Evolutionary conservation across 495 filamentous ascomycete species (phyloP), one percentile per base, ranked within the genome.

Genomic region (Oleoguttula mirabilis): DNA sequence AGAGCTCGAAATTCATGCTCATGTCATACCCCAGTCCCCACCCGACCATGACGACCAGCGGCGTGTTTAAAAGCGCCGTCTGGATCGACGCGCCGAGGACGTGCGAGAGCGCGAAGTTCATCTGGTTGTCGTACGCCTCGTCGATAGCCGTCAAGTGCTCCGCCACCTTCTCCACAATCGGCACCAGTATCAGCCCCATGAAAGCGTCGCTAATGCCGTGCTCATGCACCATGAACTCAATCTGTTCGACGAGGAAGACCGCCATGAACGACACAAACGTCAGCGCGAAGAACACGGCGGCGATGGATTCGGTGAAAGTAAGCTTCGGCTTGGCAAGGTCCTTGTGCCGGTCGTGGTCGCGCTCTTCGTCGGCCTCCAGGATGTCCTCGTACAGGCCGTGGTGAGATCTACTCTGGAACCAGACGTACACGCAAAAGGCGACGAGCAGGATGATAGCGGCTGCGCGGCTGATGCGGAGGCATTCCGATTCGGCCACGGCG

Each of bases 81-180:
- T 94, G 88, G 35, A 94, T 80, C 3, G 81, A 84, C 10, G 84
- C 77, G 14, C 84, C 87, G 30, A 96, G 76, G 39, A 90, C 82
- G 62, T 94, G 85, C 33, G 83, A 79, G 6, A 96, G 73, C 0
- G 88, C 88, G 59, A 92, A 90, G 65, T 94, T 94, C 74, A 84
- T 82, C 55, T 71, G 77, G 59, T 81, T 73, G 58, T 85, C 83
- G 71, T 78, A 93, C 8, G 88, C 88, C 66, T 94, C 88, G 59
- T 95, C 88, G 32, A 95, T 63, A 10, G 87, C 83, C 0, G 82
- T 93, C 27, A 94, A 61, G 58, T 94, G 88, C 65, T 94, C 88
- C 45, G 48, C 19, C 2, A 32, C 39, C 57, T 95, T 95, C 55
- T 94, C 88, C 6, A 94, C 87, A 1, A 95, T 66, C 2, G 88